Conservation (phyloP, 768 basidiomycete genomes). For the Cystofilobasidium ferigula region DNA sequence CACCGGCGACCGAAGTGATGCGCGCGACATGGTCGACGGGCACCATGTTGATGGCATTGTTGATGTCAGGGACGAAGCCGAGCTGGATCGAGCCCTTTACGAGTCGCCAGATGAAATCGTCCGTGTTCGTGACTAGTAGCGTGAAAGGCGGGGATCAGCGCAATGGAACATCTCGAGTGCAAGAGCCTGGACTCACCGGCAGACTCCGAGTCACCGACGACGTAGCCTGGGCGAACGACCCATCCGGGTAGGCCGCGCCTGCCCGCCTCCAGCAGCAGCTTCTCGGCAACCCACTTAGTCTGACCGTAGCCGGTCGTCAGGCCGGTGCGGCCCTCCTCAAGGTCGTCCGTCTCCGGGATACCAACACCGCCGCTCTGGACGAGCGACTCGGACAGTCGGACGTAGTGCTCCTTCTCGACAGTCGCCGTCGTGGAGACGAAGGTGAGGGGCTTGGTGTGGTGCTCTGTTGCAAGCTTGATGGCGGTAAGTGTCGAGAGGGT, state of each 20-base stretch:
- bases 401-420: conserved; percentile 81
- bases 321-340: conserved; percentile 64
- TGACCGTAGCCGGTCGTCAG: conserved; percentile 92
- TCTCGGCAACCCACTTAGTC: conserved; percentile 97
- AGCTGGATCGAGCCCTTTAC: conserved; percentile 98
- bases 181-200: conserved; percentile 53
- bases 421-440: conserved; percentile 96
- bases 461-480: conserved; percentile 51
- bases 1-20: conserved; percentile 61
- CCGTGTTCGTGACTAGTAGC: conserved; percentile 80
- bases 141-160: not conserved
- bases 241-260: conserved; percentile 70
- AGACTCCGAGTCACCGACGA: conserved; percentile 78
- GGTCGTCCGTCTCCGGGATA: conserved; percentile 73
- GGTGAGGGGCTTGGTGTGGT: conserved; percentile 65
- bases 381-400: conserved; percentile 67
- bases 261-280: conserved; percentile 81
- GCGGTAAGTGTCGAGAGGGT: conserved; percentile 82
- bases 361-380: conserved; percentile 45
- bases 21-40: conserved; percentile 93
- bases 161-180: not conserved
- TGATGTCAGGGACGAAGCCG: conserved; percentile 91
- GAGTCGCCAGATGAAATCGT: conserved; percentile 96
- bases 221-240: conserved; percentile 87
- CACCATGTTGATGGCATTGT: conserved; percentile 96